Base-by-base conservation (phyloP, 169 alveolate species). In the Plasmodium malariae region DNA sequence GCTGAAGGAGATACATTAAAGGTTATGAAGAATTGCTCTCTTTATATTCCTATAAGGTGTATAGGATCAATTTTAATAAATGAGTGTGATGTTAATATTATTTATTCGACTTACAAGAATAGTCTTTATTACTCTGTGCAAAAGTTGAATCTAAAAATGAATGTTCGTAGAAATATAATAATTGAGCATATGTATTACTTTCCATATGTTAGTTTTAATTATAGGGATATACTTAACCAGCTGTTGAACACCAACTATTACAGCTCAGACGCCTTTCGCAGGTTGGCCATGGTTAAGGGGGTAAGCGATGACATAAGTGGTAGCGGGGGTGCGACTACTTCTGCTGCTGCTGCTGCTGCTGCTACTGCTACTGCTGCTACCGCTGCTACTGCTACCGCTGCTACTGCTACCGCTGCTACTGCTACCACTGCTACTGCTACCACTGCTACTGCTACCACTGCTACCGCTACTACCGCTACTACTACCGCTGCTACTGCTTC, bases 41-140 rank as follows among this genome's bases (percentile, higher is more conserved):
- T 86, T 49, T 86, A 86, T 43, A 86, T 86, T 40, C 92, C 92
- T 1, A 57, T 86, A 14, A 57, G 62, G 34, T 86, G 92, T 14
- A 69, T 59, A 32, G 92, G 92, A 1, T 86, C 92, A 3, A 14
- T 86, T 14, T 32, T 86, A 32, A 49, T 86, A 1, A 86, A 86
- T 70, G 92, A 70, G 63, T 69, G 87, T 12, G 37, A 69, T 19
- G n/a, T 86, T 9, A 32, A 43, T 32, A 62, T 86, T 21, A 3
- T 69, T n/a, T 86, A 86, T 34, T 86, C 92, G 5, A 54, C 28
- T 26, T 28, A 40, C 4, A 68, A 68, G 32, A 43, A 17, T 34
- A 57, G 68, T 60, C 6, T 51, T 32, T 86, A 70, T 62, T 86
- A 86, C 26, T 28, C 78, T 0, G 40, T 69, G 4, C 76, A 86